These are phyloP conservation scores for Fusarium continuum DNA, from an alignment of 2,329 filamentous ascomycete genomes.

Conservation along the genomic window DNA sequence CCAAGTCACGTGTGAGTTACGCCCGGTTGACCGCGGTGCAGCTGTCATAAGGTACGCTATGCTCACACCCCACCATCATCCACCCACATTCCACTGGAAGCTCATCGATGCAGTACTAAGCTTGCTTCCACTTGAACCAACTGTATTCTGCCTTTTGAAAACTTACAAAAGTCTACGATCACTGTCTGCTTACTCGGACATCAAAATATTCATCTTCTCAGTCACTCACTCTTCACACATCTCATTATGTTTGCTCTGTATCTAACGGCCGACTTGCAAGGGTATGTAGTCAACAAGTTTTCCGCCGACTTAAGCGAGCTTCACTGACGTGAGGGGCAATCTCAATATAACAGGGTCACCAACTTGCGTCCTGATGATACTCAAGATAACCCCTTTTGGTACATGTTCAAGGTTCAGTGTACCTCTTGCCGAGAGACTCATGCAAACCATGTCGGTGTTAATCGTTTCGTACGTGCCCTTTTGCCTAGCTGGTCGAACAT, in stretches of 20 bases:
- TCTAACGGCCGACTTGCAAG: slow-evolving; percentile 73
- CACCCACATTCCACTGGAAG: slow-evolving; percentile 32
- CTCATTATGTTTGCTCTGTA: slow-evolving; percentile 70
- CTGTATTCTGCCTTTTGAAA: slow-evolving; percentile 18
- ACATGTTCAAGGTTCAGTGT: slow-evolving; percentile 97
- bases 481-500: not conserved
- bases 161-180: not conserved
- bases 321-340: slow-evolving; percentile 33
- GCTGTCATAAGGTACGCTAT: slow-evolving; percentile 29
- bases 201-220: not conserved
- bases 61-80: slow-evolving; percentile 39
- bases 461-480: slow-evolving; percentile 77
- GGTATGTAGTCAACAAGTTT: slow-evolving; percentile 57
- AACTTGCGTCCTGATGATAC: slow-evolving; percentile 87
- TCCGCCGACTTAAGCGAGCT: slow-evolving; percentile 1
- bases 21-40: not conserved
- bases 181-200: not conserved
- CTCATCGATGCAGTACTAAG: not conserved
- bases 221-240: not conserved
- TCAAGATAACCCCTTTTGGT: slow-evolving; percentile 86
- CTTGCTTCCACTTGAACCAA: slow-evolving; percentile 24
- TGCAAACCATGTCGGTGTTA: slow-evolving; percentile 85
- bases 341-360: slow-evolving; percentile 73
- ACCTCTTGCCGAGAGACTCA: slow-evolving; percentile 96
- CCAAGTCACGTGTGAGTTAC: slow-evolving; percentile 34